Evolutionary conservation across 169 alveolate species (phyloP), one percentile per base, ranked within the genome.

Genomic region (Plasmodium gaboni): DNA sequence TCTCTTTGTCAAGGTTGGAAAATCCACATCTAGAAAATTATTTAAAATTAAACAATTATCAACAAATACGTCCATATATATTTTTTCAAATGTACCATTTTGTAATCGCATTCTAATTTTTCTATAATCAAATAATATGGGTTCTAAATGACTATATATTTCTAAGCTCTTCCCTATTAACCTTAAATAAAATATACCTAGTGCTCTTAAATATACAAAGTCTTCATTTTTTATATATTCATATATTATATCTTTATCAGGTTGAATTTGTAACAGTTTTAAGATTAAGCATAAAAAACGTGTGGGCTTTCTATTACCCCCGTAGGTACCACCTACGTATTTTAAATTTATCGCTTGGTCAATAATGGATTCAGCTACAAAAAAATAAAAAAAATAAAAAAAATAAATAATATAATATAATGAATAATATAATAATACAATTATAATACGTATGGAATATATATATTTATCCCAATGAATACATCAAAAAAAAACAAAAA

Each of bases 261-360:
- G 99, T 74, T 98, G 98, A 15, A 99, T 97, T 94, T 98, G 98
- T 88, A 98, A 95, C 85, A 99, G 91, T 94, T 98, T 99, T 91
- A 98, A 92, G 17, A 98, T 93, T 46, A 98, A 92, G 80, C 99
- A 98, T 17, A 98, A 88, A 91, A 99, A 99, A 17, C 98, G 97
- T 0, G 98, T 88, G 12, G 99, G 99, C 83, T 97, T 97, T 15
- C 99, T 96, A 59, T 95, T 96, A 7, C 99, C 99, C 6, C 99
- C 99, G 74, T 96, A 98, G 22, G 99, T 97, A 12, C 99, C 99
- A 12, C 99, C 99, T 6, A 98, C 96, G 90, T 98, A 98, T 86
- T 98, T 95, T 65, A 98, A 73, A 76, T 93, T 97, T 26, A 98
- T 96, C 9, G 99, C 99, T 93, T 96, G 95, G 86, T 98, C 99